Conservation (phyloP, 805 yeast genomes). For the Peterozyma xylosa region DNA sequence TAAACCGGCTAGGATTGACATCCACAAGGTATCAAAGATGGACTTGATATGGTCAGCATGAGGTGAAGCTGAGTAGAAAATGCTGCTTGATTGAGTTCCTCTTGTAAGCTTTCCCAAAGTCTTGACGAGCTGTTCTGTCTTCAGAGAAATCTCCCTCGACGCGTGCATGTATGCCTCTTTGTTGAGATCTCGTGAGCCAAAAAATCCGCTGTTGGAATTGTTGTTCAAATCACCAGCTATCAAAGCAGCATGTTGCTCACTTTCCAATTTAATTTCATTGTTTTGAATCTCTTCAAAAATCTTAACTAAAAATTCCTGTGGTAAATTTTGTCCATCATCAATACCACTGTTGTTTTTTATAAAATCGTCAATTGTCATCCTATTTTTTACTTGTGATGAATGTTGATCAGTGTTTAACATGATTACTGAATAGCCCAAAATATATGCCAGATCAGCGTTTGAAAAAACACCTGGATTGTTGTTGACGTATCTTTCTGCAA, state of each 20-base stretch:
- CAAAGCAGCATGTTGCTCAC: slow-evolving; percentile 91
- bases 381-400: slow-evolving; percentile 73
- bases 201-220: slow-evolving; percentile 32
- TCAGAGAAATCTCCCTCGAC: slow-evolving; percentile 82
- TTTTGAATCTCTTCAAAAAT: slow-evolving; percentile 72
- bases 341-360: slow-evolving; percentile 84
- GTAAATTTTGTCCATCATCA: slow-evolving; percentile 82
- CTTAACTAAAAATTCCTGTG: slow-evolving; percentile 59
- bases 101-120: slow-evolving; percentile 45
- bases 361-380: slow-evolving; percentile 87
- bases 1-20: slow-evolving; percentile 91
- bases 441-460: slow-evolving; percentile 91
- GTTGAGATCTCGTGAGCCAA: slow-evolving; percentile 60
- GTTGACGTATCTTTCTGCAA: slow-evolving; percentile 84
- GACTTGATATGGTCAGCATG: slow-evolving; percentile 88
- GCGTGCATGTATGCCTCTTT: slow-evolving; percentile 90
- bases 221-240: slow-evolving; percentile 51
- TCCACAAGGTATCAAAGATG: slow-evolving; percentile 92
- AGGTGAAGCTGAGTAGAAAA: slow-evolving; percentile 68
- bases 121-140: slow-evolving; percentile 79
- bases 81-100: slow-evolving; percentile 30
- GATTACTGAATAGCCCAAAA: slow-evolving; percentile 84
- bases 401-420: slow-evolving; percentile 94
- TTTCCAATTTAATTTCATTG: slow-evolving; percentile 83
- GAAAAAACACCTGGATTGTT: slow-evolving; percentile 87